These are phyloP conservation scores for Leccinum aurantiacum DNA, from an alignment of 768 basidiomycete species.

Conservation along the genomic window DNA sequence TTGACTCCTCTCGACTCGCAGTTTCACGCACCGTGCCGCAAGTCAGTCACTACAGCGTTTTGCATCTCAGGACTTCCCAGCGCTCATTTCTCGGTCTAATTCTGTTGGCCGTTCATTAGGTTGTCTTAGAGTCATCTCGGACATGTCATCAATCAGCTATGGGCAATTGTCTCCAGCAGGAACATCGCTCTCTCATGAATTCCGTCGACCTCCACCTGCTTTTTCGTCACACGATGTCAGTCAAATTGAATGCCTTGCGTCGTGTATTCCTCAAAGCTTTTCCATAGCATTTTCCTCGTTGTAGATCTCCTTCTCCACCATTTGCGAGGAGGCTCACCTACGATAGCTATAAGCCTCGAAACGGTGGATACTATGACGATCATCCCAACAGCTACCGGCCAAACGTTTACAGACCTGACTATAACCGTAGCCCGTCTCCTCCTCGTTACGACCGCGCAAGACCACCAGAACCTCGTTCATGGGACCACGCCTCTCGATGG, in stretches of 20 bases:
- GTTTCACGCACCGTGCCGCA: slow-evolving; percentile 7
- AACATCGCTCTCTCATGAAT: slow-evolving; percentile 26
- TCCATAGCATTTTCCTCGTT: slow-evolving; percentile 34
- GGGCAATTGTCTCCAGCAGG: slow-evolving; percentile 28
- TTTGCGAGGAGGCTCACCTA: slow-evolving; percentile 45
- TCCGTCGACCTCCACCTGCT: slow-evolving; percentile 28
- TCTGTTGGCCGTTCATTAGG: slow-evolving; percentile 8
- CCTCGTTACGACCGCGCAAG: slow-evolving; percentile 47
- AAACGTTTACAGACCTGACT: slow-evolving; percentile 36
- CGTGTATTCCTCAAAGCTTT: slow-evolving; percentile 22
- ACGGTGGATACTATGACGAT: slow-evolving; percentile 40
- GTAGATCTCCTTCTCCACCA: slow-evolving; percentile 51
- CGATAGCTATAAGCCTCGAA: slow-evolving; percentile 52
- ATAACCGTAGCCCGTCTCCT: slow-evolving; percentile 53
- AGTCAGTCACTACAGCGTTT: slow-evolving; percentile 1
- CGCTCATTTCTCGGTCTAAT: slow-evolving; percentile 6
- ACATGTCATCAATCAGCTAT: slow-evolving; percentile 30
- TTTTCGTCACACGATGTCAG: slow-evolving; percentile 34
- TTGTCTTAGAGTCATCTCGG: slow-evolving; percentile 6
- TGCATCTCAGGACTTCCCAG: slow-evolving; percentile 6
- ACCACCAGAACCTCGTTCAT: slow-evolving; percentile 41
- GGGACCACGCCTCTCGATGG: slow-evolving; percentile 49
- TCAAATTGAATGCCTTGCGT: slow-evolving; percentile 21
- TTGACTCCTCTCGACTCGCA: slow-evolving; percentile 3
- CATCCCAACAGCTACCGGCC: slow-evolving; percentile 45